Evolutionary conservation across 148 eudicot genomes (phyloP).

Genomic region (Cornus kousa): DNA sequence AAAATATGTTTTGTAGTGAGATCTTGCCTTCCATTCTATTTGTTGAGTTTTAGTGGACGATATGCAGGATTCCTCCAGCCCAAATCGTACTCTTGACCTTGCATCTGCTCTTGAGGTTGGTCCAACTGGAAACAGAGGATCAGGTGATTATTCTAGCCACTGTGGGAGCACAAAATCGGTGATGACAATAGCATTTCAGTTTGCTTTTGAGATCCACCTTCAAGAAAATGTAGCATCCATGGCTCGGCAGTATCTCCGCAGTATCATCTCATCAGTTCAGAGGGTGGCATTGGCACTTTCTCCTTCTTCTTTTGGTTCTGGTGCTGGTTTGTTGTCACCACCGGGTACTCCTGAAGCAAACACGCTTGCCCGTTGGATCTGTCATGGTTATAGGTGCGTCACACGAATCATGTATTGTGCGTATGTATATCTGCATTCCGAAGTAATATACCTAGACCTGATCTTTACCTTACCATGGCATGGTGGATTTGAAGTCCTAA

Average conservation of each 20-base stretch:
- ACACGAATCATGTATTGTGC: not conserved
- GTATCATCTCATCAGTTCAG: slow-evolving; percentile 73
- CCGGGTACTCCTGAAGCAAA: slow-evolving; percentile 74
- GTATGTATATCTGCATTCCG: not conserved
- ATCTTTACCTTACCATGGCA: not conserved
- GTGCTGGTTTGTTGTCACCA: slow-evolving; percentile 33
- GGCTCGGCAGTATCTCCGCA: slow-evolving; percentile 79
- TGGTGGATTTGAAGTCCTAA: not conserved
- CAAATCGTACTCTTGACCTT: slow-evolving; percentile 86
- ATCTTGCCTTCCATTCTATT: not conserved
- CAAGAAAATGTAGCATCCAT: slow-evolving; percentile 70
- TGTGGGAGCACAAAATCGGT: slow-evolving; percentile 59
- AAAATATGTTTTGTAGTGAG: not conserved
- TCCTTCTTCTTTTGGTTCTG: slow-evolving; percentile 51
- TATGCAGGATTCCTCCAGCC: slow-evolving; percentile 71
- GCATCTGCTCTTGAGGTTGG: slow-evolving; percentile 91
- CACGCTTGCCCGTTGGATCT: slow-evolving; percentile 79
- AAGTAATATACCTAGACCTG: not conserved
- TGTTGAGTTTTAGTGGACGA: not conserved
- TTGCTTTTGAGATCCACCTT: slow-evolving; percentile 72
- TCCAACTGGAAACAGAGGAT: slow-evolving; percentile 40
- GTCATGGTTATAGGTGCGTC: slow-evolving; percentile 63
- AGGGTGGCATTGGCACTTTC: slow-evolving; percentile 74
- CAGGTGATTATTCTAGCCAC: slow-evolving; percentile 30
- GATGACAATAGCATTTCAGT: slow-evolving; percentile 86